Evolutionary conservation across 2,329 filamentous ascomycete species (phyloP), one percentile per base, ranked within the genome.

Genomic region (Laburnicola sp.): DNA sequence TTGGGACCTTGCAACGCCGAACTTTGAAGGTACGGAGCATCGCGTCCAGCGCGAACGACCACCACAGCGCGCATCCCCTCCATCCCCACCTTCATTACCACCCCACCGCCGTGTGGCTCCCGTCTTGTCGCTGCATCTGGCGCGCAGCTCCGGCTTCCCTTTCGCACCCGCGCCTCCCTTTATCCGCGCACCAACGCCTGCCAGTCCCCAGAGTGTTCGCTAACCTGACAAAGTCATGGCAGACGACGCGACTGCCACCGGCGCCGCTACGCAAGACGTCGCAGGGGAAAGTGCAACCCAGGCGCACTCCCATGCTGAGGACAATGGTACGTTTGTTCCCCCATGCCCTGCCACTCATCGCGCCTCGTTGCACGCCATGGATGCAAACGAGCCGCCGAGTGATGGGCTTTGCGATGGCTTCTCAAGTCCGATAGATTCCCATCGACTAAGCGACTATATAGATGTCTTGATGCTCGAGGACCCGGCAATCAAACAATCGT

Each of bases 391-490:
- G 16, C 16, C 16, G 16, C 16, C 16, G 16, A 16, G 16, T 16
- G 16, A 16, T 16, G 16, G 16, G 16, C 16, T 16, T 16, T 16
- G 16, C 16, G 16, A 16, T 16, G 27, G 45, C 26, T 36, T 30
- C 9, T 45, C 45, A 16, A 16, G 16, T 2, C 30, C 40, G 10
- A 6, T 43, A 6, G 43, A 38, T 32, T 27, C 31, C n/a, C 21
- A 35, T 7, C 25, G 35, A 32, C 50, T 57, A 51, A 57, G 47
- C 30, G 39, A 49, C 35, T 28, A 38, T 48, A 3, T 60, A 85
- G 86, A 89, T 75, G 74, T 86, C 37, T 80, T 83, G 56, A 88
- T 88, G 65, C 55, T 61, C 42, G 64, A 71, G 31, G 70, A 68
- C 37, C 23, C 62, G 7, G 55, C 58, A 23, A 53, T 58, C 45